Evolutionary conservation across 1,284 basidiomycete species (phyloP).

Genomic region (Ceratobasidium sp.): DNA sequence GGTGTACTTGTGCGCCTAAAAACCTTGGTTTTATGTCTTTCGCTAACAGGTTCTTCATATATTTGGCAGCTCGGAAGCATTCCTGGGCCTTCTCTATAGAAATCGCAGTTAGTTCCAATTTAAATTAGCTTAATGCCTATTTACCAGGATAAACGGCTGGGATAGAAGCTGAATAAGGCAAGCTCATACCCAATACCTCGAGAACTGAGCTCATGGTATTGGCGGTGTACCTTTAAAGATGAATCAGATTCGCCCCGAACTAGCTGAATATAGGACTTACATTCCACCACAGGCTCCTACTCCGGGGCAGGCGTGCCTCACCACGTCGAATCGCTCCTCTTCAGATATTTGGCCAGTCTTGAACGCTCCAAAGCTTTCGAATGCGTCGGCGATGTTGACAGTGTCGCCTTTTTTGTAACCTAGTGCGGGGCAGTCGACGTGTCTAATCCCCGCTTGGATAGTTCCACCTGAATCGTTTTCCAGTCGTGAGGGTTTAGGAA

Average conservation of each 20-base stretch:
- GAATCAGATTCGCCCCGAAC: background rate
- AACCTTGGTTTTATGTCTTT: constrained; percentile 85
- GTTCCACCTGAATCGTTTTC: constrained; percentile 51
- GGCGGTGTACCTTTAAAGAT: constrained; percentile 54
- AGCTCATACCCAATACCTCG: constrained; percentile 90
- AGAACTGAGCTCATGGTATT: constrained; percentile 91
- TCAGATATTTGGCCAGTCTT: constrained; percentile 75
- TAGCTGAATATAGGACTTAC: constrained; percentile 61
- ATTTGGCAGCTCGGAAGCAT: constrained; percentile 81
- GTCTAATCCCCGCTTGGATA: constrained; percentile 76
- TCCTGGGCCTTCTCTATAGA: constrained; percentile 82
- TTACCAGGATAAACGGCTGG: constrained; percentile 78
- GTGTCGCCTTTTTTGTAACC: constrained; percentile 78
- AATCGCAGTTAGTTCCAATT: background rate
- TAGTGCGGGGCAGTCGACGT: constrained; percentile 79
- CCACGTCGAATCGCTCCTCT: constrained; percentile 79
- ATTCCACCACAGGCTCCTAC: constrained; percentile 81
- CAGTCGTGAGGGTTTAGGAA: background rate
- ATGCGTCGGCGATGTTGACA: constrained; percentile 82
- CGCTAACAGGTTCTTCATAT: constrained; percentile 82
- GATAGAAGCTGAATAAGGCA: constrained; percentile 86
- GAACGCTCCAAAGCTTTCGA: constrained; percentile 83
- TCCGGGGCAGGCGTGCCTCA: constrained; percentile 83
- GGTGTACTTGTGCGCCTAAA: constrained; percentile 39
- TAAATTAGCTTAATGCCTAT: constrained; percentile 41